Base-by-base conservation (phyloP, 2,329 filamentous ascomycete species). In the Nothopassalora personata region DNA sequence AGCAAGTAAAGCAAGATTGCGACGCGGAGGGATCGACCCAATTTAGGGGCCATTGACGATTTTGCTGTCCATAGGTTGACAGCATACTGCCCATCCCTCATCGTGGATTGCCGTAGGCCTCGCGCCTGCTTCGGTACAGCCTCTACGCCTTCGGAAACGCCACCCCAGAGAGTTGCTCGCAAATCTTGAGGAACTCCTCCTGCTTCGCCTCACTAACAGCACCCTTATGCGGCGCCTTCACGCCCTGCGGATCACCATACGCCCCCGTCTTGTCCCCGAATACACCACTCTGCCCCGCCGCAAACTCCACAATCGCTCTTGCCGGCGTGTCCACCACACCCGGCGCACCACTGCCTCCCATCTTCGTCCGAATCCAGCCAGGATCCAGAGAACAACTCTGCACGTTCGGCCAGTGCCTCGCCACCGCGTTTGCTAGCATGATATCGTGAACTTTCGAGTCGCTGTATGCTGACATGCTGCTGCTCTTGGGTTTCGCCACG, bases 401-500 rank as follows among this genome's bases (percentile, higher is more conserved):
- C 0, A 81, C 76, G 7, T 75, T 67, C 1, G 72, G 67, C 69
- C 77, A 80, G 7, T 75, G 71, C 11, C 79, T 71, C 0, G 81
- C 76, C 59, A 85, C 80, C 2, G 79, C 80, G 57, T 80, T 82
- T 1, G 81, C 80, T 13, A 86, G 73, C 70, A 86, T 74, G 33
- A 82, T 72, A 60, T 82, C 78, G 60, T 85, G 81, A 33, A 86
- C 66, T 68, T 86, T 86, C 6, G 46, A 52, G 43, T 58, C 39
- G 28, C 31, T 52, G 36, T 51, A 57, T 19, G 48, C 46, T 15
- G 27, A 10, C 33, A 50, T 45, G 28, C 18, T 68, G 63, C 71
- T 71, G 51, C 72, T 54, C 4, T 74, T 57, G 72, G 75, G 77
- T 4, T 74, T 70, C 10, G 49, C 49, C 27, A 78, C 68, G 53